Evolutionary conservation across 306 rosid genomes (phyloP).

Genomic region (Castanopsis chinensis): DNA sequence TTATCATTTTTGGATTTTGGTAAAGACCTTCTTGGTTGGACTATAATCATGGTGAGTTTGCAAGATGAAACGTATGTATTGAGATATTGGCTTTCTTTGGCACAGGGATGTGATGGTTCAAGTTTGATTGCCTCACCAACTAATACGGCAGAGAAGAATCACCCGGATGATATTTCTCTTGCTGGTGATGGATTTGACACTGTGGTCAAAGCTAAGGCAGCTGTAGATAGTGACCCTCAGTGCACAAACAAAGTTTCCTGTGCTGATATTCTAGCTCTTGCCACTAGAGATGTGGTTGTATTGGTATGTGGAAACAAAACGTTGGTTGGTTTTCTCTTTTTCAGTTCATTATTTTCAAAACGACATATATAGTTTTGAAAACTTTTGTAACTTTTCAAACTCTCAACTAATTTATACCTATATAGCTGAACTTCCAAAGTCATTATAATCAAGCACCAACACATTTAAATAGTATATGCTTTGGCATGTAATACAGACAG

Average conservation of each 20-base stretch:
- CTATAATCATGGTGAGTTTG: neutral
- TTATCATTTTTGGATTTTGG: too few species aligned
- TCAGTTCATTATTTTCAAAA: neutral
- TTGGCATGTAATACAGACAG: slow-evolving; percentile 18
- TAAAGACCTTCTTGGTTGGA: too few species aligned
- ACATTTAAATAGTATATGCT: neutral
- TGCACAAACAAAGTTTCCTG: slow-evolving; percentile 46
- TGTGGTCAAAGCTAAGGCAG: slow-evolving; percentile 43
- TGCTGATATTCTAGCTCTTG: slow-evolving; percentile 43
- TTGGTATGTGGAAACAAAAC: slow-evolving; percentile 18
- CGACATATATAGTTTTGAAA: too few species aligned
- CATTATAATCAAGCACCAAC: neutral
- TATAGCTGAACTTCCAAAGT: neutral
- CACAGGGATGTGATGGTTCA: slow-evolving; percentile 44
- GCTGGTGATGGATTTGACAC: slow-evolving; percentile 52
- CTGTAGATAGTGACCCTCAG: slow-evolving; percentile 27
- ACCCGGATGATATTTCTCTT: slow-evolving; percentile 36
- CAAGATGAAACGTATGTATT: neutral
- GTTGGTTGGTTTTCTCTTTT: too few species aligned
- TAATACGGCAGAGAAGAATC: slow-evolving; percentile 41
- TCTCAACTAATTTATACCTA: neutral
- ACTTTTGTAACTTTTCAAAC: too few species aligned
- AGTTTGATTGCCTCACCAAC: slow-evolving; percentile 22
- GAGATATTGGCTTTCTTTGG: neutral
- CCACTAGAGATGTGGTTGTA: slow-evolving; percentile 38